phyloP scores from a whole-genome alignment of 2,329 filamentous ascomycete genomes.

The Aspergillus transmontanensis region DNA sequence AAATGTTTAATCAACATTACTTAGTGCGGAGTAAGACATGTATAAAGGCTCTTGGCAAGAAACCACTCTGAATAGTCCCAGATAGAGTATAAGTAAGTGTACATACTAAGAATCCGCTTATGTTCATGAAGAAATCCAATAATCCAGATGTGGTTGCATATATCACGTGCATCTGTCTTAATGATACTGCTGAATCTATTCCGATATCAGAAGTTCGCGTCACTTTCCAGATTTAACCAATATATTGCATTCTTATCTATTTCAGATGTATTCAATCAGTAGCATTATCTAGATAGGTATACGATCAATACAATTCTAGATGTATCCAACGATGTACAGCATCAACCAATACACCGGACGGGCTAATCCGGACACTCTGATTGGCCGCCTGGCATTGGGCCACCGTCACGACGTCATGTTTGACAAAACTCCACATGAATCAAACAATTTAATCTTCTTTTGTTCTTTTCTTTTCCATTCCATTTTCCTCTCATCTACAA shows the following conservation, averaged over 20 bases:
- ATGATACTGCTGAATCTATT: background rate
- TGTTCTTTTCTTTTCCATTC: background rate
- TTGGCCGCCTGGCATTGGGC: background rate
- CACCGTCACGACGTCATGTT: slow-evolving; percentile 2
- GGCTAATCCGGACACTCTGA: background rate
- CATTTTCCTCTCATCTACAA: background rate
- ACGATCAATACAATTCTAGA: background rate
- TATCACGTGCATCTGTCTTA: background rate
- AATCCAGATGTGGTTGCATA: too few relatives aligned
- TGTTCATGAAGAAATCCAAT: background rate
- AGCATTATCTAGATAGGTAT: background rate
- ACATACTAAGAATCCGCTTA: background rate
- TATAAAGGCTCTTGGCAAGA: background rate
- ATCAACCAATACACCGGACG: background rate
- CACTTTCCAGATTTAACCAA: too few relatives aligned
- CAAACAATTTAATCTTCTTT: background rate
- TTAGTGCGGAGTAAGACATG: background rate
- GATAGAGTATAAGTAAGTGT: background rate
- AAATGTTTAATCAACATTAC: background rate
- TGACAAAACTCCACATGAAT: background rate
- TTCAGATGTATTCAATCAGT: too few relatives aligned
- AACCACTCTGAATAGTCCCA: background rate
- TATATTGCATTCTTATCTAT: too few relatives aligned
- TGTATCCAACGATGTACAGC: background rate
- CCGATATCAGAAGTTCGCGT: too few relatives aligned